A percentile compares a stretch with the other conserved stretches of the same genome.
Conservation (phyloP, 345 rosid species). For the Heritiera fomes region DNA sequence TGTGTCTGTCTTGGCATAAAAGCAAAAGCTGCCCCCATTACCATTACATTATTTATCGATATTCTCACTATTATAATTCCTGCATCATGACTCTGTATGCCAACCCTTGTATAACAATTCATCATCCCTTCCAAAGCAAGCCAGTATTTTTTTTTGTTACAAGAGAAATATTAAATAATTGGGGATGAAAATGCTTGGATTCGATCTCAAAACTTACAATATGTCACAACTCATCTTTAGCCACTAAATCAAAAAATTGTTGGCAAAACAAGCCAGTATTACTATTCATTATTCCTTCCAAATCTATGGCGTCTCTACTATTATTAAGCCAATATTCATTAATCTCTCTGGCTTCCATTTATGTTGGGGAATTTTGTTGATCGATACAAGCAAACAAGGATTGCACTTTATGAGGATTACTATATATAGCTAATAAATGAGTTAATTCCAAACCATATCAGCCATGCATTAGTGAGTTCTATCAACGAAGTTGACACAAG, state of each 20-base stretch:
- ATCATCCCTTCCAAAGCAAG: conserved; percentile 34
- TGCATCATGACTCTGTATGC: conserved; percentile 28
- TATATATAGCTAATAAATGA: too few species aligned
- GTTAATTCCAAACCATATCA: too few species aligned
- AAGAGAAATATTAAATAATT: too few species aligned
- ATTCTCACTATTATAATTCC: conserved; percentile 10
- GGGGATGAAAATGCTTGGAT: too few species aligned
- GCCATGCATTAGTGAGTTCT: too few species aligned
- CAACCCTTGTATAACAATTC: conserved; percentile 40
- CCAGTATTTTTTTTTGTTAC: too few species aligned
- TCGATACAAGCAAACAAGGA: background rate
- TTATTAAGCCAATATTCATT: too few species aligned
- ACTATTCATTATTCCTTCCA: background rate
- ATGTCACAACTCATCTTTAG: too few species aligned
- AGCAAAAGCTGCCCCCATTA: conserved; percentile 34
- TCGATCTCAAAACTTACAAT: too few species aligned
- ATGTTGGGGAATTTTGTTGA: background rate
- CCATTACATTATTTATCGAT: conserved; percentile 17
- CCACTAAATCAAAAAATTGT: too few species aligned
- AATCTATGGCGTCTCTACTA: too few species aligned
- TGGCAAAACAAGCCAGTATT: conserved; percentile 28
- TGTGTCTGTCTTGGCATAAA: conserved; percentile 38
- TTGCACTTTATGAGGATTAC: background rate
- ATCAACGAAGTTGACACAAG: too few species aligned
- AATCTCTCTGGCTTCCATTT: background rate